Evolutionary conservation across 306 rosid genomes (phyloP).

Genomic region (Cucumis cinereus): DNA sequence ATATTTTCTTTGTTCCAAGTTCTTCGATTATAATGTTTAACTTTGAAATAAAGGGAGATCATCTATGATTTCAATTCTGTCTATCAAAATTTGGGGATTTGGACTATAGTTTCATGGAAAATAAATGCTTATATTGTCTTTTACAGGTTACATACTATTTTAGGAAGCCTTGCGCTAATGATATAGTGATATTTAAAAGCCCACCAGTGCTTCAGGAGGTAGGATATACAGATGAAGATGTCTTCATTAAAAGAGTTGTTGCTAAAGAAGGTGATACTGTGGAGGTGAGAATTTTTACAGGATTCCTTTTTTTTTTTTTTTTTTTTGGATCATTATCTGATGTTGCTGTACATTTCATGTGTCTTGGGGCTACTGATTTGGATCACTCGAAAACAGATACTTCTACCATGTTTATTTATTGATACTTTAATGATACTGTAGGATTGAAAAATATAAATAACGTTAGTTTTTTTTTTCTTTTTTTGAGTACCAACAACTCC

Average conservation of each 20-base stretch:
- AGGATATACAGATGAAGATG: constrained; percentile 85
- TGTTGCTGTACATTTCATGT: neutral
- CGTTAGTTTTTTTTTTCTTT: too few species aligned
- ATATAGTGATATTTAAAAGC: constrained; percentile 83
- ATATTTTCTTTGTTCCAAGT: neutral
- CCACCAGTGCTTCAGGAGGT: constrained; percentile 96
- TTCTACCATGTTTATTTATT: neutral
- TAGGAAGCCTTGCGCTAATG: constrained; percentile 89
- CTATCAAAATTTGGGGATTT: neutral
- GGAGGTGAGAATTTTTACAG: constrained; percentile 40
- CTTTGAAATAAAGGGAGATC: neutral
- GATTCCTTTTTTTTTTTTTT: neutral
- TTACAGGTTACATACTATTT: constrained; percentile 84
- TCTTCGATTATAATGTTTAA: neutral
- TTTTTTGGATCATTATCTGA: neutral
- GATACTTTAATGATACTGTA: neutral
- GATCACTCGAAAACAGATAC: neutral
- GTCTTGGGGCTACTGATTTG: neutral
- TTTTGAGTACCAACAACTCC: too few species aligned
- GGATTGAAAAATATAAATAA: neutral
- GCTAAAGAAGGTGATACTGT: constrained; percentile 87
- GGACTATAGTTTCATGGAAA: neutral
- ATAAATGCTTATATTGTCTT: constrained; percentile 1
- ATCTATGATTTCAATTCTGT: neutral
- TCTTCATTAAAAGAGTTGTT: constrained; percentile 82